phyloP scores from a whole-genome alignment of 2,329 filamentous ascomycete genomes.

The Epichloe gansuensis region DNA sequence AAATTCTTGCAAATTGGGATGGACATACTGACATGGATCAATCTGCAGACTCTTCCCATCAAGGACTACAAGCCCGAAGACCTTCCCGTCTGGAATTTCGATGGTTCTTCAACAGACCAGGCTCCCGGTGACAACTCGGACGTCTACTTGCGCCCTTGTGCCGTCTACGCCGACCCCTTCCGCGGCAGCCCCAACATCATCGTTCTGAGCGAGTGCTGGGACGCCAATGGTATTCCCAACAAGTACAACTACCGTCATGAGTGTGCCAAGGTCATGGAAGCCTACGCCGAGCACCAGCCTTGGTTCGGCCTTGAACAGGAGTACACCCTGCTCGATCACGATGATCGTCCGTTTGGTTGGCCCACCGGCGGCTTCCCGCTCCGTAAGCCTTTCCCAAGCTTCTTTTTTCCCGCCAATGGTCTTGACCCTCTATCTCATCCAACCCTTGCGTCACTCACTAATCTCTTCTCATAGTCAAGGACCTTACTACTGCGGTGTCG shows the following conservation, averaged over 20 bases:
- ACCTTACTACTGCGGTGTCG: slow-evolving; percentile 69
- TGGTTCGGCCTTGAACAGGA: slow-evolving; percentile 99
- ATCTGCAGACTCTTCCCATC: slow-evolving; percentile 35
- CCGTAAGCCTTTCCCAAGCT: slow-evolving; percentile 30
- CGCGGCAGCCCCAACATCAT: slow-evolving; percentile 82
- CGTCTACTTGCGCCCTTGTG: slow-evolving; percentile 86
- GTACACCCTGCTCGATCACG: slow-evolving; percentile 68
- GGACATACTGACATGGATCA: neutral
- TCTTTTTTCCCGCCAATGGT: neutral
- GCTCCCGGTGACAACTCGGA: slow-evolving; percentile 93
- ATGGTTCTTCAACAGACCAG: slow-evolving; percentile 81
- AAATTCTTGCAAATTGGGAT: neutral
- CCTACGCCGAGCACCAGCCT: slow-evolving; percentile 68
- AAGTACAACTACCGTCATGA: slow-evolving; percentile 98
- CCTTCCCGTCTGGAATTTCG: slow-evolving; percentile 44
- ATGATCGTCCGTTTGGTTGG: slow-evolving; percentile 77
- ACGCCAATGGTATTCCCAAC: slow-evolving; percentile 88
- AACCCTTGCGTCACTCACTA: neutral
- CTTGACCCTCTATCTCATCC: too few species aligned
- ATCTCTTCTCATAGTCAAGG: slow-evolving; percentile 21
- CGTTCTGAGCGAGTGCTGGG: slow-evolving; percentile 91
- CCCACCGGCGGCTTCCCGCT: slow-evolving; percentile 64
- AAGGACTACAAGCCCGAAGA: slow-evolving; percentile 38
- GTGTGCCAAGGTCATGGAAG: slow-evolving; percentile 78
- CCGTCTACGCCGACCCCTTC: slow-evolving; percentile 87